Evolutionary conservation across 2,329 filamentous ascomycete genomes (phyloP).

Genomic region (Juglanconis sp.): DNA sequence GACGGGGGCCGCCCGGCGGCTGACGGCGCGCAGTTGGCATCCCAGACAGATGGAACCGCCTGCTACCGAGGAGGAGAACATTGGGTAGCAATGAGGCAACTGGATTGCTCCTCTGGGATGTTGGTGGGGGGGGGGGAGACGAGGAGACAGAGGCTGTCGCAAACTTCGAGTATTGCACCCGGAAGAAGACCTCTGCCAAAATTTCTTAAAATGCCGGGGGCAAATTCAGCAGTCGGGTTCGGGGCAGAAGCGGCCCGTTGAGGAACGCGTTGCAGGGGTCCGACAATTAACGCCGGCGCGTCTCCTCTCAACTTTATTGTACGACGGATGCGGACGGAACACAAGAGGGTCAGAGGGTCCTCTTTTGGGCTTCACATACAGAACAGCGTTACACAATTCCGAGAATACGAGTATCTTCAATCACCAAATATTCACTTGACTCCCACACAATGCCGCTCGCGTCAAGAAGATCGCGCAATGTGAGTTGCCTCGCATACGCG

Average conservation of each 20-base stretch:
- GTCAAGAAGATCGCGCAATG: constrained; percentile 13
- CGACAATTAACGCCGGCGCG: constrained; percentile 1
- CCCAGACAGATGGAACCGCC: constrained; percentile 36
- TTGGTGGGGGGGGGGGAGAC: not conserved
- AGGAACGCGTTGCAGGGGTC: not conserved
- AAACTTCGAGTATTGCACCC: not conserved
- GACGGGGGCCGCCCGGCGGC: constrained; percentile 19
- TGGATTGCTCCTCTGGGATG: not conserved
- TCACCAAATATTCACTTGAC: not conserved
- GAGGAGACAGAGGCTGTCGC: not conserved
- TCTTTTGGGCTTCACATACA: not conserved
- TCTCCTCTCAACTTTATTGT: not conserved
- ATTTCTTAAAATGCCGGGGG: not conserved
- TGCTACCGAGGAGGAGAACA: constrained; percentile 32
- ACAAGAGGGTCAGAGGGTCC: not conserved
- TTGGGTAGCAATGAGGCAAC: constrained; percentile 19
- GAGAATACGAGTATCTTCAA: not conserved
- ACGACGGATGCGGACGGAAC: not conserved
- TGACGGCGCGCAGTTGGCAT: constrained; percentile 35
- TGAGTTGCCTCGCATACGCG: constrained; percentile 3
- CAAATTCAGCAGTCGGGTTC: not conserved
- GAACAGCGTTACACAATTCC: not conserved
- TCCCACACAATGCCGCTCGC: constrained; percentile 7
- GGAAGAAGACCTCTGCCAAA: not conserved
- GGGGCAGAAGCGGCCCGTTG: not conserved